These are phyloP conservation scores for Hippophae rhamnoides DNA, from an alignment of 306 rosid genomes.

Conservation along the genomic window DNA sequence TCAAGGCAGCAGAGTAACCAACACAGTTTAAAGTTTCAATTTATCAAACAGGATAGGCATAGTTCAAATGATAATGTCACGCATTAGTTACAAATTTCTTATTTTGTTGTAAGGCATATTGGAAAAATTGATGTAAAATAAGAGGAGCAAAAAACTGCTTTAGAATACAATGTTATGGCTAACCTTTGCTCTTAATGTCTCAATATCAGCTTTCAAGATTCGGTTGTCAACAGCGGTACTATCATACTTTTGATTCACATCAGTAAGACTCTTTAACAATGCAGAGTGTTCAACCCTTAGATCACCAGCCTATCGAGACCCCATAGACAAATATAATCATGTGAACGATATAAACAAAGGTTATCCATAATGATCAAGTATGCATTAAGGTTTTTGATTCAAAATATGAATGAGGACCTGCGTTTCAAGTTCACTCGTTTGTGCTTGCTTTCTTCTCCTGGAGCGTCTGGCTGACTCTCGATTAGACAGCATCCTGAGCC, in stretches of 20 bases:
- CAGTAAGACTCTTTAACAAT: slow-evolving; percentile 37
- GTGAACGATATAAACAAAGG: background rate
- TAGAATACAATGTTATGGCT: slow-evolving; percentile 5
- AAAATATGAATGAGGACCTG: slow-evolving; percentile 32
- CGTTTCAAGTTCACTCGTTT: slow-evolving; percentile 47
- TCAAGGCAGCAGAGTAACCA: too few species aligned
- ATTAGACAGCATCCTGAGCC: slow-evolving; percentile 51
- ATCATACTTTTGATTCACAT: slow-evolving; percentile 42
- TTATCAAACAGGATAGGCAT: too few species aligned
- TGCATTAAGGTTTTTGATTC: background rate
- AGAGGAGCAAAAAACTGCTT: background rate
- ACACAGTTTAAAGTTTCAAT: too few species aligned
- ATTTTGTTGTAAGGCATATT: background rate
- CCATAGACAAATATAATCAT: background rate
- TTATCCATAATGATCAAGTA: background rate
- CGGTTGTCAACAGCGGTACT: slow-evolving; percentile 45
- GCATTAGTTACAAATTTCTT: too few species aligned
- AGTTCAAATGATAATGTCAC: too few species aligned
- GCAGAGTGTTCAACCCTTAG: slow-evolving; percentile 45
- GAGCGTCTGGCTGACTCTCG: slow-evolving; percentile 66
- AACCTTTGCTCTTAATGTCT: slow-evolving; percentile 54
- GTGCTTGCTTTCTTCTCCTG: slow-evolving; percentile 56
- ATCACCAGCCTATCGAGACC: slow-evolving; percentile 31
- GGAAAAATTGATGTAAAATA: background rate
- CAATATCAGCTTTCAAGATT: slow-evolving; percentile 53